A percentile compares a stretch with the other conserved stretches of the same genome.
Evolutionary conservation across 495 filamentous ascomycete genomes (phyloP).

Genomic region (Umbilicaria muhlenbergii): DNA sequence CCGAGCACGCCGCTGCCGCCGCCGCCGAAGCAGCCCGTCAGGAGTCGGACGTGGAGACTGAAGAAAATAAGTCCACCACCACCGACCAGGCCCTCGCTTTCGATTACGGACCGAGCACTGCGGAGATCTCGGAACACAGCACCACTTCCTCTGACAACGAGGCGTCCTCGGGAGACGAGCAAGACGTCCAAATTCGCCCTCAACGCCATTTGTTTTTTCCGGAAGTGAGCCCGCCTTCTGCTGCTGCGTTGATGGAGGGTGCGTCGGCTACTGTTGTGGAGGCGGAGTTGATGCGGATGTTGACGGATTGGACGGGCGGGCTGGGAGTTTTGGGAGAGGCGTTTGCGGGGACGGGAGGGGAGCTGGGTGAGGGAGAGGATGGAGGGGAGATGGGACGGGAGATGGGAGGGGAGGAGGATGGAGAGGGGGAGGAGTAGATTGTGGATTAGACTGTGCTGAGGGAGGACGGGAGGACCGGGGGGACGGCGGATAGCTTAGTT

Average conservation of each 20-base stretch:
- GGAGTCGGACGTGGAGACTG: too few relatives aligned
- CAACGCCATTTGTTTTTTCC: constrained; percentile 14
- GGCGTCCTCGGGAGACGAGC: constrained; percentile 17
- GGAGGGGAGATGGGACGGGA: background rate
- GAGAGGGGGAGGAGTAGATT: too few relatives aligned
- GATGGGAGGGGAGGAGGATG: too few relatives aligned
- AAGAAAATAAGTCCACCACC: too few relatives aligned
- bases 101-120: too few relatives aligned
- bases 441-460: too few relatives aligned
- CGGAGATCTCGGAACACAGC: background rate
- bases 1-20: too few relatives aligned
- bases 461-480: too few relatives aligned
- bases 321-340: background rate
- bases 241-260: constrained; percentile 20
- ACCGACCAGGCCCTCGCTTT: too few relatives aligned
- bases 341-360: background rate
- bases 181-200: constrained; percentile 14
- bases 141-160: constrained; percentile 7
- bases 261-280: constrained; percentile 19
- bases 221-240: constrained; percentile 19
- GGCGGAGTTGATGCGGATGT: constrained; percentile 24
- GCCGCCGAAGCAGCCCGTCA: too few relatives aligned
- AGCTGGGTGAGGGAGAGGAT: background rate
- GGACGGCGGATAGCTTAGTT: too few relatives aligned
- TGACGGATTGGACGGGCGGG: constrained; percentile 18